These are phyloP conservation scores for Mycena leptocephala DNA, from an alignment of 768 basidiomycete species.

Conservation along the genomic window DNA sequence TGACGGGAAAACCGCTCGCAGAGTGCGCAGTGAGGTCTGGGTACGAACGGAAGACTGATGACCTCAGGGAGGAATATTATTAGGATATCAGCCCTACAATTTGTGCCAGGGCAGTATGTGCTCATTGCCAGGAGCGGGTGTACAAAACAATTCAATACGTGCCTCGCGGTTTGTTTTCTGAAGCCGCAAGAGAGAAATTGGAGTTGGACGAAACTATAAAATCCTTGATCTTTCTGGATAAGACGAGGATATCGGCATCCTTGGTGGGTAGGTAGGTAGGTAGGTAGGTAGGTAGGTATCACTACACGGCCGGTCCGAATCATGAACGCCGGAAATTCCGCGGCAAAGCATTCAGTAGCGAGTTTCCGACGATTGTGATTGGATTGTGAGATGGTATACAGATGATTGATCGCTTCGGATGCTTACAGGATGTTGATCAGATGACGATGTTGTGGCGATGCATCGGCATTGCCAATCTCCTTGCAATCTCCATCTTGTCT, in stretches of 20 bases:
- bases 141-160: neutral
- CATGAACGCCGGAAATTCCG: no score
- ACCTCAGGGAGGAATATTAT: neutral
- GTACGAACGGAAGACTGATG: slow-evolving; percentile 32
- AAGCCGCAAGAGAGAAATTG: neutral
- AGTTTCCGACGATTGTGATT: no score
- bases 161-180: neutral
- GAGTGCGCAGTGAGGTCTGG: slow-evolving; percentile 16
- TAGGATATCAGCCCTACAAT: neutral
- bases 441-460: no score
- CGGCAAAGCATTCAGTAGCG: no score
- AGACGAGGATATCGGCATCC: neutral
- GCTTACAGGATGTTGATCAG: no score
- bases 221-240: neutral
- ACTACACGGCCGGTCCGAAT: no score
- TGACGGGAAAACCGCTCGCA: slow-evolving; percentile 23
- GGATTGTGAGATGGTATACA: no score
- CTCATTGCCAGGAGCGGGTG: neutral
- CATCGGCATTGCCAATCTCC: no score
- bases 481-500: no score
- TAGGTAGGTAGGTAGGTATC: no score
- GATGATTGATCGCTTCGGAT: no score
- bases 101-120: neutral
- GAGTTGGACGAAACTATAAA: neutral
- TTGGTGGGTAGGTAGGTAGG: no score